These are phyloP conservation scores for Chalciporus sp. DNA, from an alignment of 1,284 basidiomycete genomes.

Conservation along the genomic window DNA sequence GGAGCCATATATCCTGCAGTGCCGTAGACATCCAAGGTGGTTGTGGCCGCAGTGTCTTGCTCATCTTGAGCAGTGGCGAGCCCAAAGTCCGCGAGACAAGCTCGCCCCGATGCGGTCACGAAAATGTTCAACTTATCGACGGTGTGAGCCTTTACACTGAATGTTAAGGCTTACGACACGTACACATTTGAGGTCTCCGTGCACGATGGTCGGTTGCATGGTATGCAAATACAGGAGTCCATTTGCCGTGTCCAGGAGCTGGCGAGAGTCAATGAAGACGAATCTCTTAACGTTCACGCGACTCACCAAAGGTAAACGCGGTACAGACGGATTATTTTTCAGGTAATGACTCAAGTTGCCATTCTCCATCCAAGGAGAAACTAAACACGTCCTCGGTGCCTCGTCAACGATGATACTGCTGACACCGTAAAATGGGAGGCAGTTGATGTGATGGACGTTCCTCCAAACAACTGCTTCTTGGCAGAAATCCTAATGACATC, in stretches of 20 bases:
- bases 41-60: slow-evolving; percentile 16
- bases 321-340: slow-evolving; percentile 29
- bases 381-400: slow-evolving; percentile 20
- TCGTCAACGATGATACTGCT: slow-evolving; percentile 10
- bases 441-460: slow-evolving; percentile 29
- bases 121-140: slow-evolving; percentile 27
- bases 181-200: slow-evolving; percentile 48
- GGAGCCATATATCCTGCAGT: slow-evolving; percentile 32
- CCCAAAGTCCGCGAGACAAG: slow-evolving; percentile 35
- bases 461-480: slow-evolving; percentile 34
- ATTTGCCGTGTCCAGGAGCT: slow-evolving; percentile 43
- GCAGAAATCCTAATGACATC: slow-evolving; percentile 24
- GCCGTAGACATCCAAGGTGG: slow-evolving; percentile 19
- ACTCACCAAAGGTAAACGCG: slow-evolving; percentile 39
- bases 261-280: neutral
- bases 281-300: neutral
- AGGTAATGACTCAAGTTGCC: slow-evolving; percentile 42
- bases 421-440: slow-evolving; percentile 34
- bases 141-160: neutral
- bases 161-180: slow-evolving; percentile 6
- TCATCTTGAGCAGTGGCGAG: slow-evolving; percentile 23
- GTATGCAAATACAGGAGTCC: slow-evolving; percentile 45
- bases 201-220: slow-evolving; percentile 42
- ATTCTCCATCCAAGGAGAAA: slow-evolving; percentile 38
- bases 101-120: slow-evolving; percentile 23